A percentile compares a stretch with the other conserved stretches of the same genome.
Evolutionary conservation across 2,329 filamentous ascomycete genomes (phyloP).

Genomic region (Corniculantispora saksenae): DNA sequence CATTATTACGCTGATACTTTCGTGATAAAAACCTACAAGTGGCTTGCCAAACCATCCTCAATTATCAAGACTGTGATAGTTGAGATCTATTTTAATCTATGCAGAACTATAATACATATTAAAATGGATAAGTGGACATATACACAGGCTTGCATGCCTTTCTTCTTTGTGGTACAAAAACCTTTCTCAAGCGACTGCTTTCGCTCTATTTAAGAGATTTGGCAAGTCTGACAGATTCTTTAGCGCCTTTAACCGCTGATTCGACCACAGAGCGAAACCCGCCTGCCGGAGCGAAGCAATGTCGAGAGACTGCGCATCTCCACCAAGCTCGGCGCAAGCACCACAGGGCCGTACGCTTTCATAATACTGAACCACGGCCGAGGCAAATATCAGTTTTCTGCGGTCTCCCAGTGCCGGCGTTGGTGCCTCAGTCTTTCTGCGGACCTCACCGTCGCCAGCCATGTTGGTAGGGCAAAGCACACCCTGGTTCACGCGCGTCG

Average conservation of each 20-base stretch:
- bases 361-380: constrained; percentile 10
- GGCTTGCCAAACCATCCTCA: no score
- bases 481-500: constrained; percentile 12
- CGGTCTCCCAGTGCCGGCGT: constrained; percentile 3
- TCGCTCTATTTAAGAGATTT: neutral
- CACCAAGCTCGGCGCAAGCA: neutral
- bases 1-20: no score
- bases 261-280: constrained; percentile 16
- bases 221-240: constrained; percentile 3
- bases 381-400: constrained; percentile 2
- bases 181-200: neutral
- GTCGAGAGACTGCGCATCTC: neutral
- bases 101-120: neutral
- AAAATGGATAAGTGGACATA: neutral
- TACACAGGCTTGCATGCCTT: neutral
- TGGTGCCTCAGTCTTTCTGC: neutral
- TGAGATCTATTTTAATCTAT: no score
- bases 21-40: no score
- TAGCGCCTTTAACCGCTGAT: constrained; percentile 9
- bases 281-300: constrained; percentile 11
- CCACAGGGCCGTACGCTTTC: constrained; percentile 7
- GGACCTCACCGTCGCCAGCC: neutral
- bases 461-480: neutral
- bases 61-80: neutral
- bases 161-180: neutral